These are phyloP conservation scores for Lizanozyma gosingica DNA, from an alignment of 1,139 yeast species.

Conservation along the genomic window DNA sequence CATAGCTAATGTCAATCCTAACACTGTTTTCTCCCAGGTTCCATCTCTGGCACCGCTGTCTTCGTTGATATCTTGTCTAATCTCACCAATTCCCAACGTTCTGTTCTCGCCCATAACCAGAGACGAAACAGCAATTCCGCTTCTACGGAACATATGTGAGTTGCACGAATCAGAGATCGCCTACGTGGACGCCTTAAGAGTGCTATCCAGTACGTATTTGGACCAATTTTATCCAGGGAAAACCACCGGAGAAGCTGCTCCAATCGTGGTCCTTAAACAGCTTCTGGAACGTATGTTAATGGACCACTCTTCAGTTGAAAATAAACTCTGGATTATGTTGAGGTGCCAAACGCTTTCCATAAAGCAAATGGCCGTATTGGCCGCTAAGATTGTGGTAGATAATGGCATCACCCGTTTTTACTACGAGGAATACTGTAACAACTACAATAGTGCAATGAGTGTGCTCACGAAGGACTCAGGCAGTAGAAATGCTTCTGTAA, in stretches of 20 bases:
- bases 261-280: not conserved
- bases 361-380: slow-evolving; percentile 14
- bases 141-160: not conserved
- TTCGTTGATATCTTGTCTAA: slow-evolving; percentile 8
- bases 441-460: slow-evolving; percentile 30
- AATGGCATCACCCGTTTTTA: slow-evolving; percentile 20
- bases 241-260: not conserved
- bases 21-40: too few species aligned
- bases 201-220: not conserved
- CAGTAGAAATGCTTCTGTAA: slow-evolving; percentile 14
- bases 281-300: slow-evolving; percentile 6
- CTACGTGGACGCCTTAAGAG: not conserved
- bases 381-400: slow-evolving; percentile 18
- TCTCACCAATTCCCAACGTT: slow-evolving; percentile 16
- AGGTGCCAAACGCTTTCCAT: slow-evolving; percentile 4
- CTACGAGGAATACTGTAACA: slow-evolving; percentile 35
- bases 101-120: slow-evolving; percentile 12
- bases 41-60: not conserved
- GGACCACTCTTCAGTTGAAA: slow-evolving; percentile 5
- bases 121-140: not conserved
- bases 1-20: too few species aligned
- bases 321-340: slow-evolving; percentile 6
- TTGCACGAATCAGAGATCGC: not conserved
- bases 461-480: slow-evolving; percentile 16
- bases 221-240: not conserved